Percentiles rank a stretch among this genome's conserved stretches.
Conservation (phyloP, 495 filamentous ascomycete species). For the Cercophora scortea region DNA sequence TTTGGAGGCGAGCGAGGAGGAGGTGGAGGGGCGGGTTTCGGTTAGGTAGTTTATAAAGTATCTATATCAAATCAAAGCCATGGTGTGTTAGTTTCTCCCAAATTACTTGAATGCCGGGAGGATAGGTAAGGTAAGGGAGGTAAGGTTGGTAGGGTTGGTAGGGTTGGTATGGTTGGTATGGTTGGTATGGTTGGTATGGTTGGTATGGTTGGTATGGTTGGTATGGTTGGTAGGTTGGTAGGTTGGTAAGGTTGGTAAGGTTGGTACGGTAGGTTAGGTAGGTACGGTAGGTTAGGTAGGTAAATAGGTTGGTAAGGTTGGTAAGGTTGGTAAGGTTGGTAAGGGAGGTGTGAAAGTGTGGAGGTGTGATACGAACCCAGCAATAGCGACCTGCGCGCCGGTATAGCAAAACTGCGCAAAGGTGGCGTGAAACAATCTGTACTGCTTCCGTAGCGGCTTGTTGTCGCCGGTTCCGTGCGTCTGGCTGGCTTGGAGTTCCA, state of each 20-base stretch:
- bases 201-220: too few relatives aligned
- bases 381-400: constrained; percentile 59
- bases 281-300: too few relatives aligned
- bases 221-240: too few relatives aligned
- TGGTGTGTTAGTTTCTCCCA: not conserved
- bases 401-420: constrained; percentile 66
- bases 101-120: not conserved
- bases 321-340: too few relatives aligned
- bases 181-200: too few relatives aligned
- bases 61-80: not conserved
- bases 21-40: constrained; percentile 7
- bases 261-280: too few relatives aligned
- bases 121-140: not conserved
- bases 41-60: constrained; percentile 40
- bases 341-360: too few relatives aligned
- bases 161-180: too few relatives aligned
- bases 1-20: constrained; percentile 29
- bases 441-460: constrained; percentile 53
- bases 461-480: constrained; percentile 26
- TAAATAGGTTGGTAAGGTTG: too few relatives aligned
- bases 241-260: too few relatives aligned
- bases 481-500: constrained; percentile 44
- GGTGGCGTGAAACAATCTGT: constrained; percentile 58
- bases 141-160: too few relatives aligned
- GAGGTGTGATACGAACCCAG: constrained; percentile 14